These are phyloP conservation scores for Boletus fagicola DNA, from an alignment of 768 basidiomycete species.

Conservation along the genomic window DNA sequence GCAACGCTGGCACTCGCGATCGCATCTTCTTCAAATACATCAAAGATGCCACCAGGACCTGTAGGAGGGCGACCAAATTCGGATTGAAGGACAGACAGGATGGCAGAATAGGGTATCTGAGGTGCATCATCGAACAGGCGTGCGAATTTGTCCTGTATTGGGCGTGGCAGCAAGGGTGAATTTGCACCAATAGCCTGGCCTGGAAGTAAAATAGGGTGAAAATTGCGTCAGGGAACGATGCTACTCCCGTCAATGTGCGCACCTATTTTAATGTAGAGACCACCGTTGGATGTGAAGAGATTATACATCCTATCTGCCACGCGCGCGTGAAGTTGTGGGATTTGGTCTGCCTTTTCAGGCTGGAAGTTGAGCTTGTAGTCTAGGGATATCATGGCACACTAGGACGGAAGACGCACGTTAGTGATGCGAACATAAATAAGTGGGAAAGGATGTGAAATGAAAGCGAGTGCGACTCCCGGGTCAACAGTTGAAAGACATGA, in stretches of 20 bases:
- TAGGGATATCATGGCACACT: constrained; percentile 69
- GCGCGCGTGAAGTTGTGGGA: constrained; percentile 80
- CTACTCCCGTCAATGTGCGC: constrained; percentile 5
- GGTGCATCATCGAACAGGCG: constrained; percentile 89
- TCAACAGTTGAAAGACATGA: background rate
- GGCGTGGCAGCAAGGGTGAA: constrained; percentile 77
- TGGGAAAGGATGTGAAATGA: background rate
- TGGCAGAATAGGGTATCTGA: constrained; percentile 69
- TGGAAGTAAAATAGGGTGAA: constrained; percentile 8
- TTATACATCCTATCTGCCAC: constrained; percentile 76
- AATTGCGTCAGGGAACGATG: background rate
- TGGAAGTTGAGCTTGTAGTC: constrained; percentile 91
- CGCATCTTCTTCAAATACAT: constrained; percentile 70
- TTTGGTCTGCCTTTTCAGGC: constrained; percentile 63
- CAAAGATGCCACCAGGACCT: constrained; percentile 73
- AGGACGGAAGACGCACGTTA: background rate
- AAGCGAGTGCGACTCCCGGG: background rate
- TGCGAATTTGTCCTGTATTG: constrained; percentile 80
- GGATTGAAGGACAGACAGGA: constrained; percentile 62
- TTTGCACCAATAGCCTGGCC: constrained; percentile 84
- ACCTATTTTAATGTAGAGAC: constrained; percentile 85
- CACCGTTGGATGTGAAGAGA: constrained; percentile 79
- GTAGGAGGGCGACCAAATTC: constrained; percentile 68
- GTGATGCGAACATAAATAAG: background rate
- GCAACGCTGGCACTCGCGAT: constrained; percentile 90